Base-by-base conservation (phyloP, 805 yeast species). In the Zygotorulaspora chibaensis region DNA sequence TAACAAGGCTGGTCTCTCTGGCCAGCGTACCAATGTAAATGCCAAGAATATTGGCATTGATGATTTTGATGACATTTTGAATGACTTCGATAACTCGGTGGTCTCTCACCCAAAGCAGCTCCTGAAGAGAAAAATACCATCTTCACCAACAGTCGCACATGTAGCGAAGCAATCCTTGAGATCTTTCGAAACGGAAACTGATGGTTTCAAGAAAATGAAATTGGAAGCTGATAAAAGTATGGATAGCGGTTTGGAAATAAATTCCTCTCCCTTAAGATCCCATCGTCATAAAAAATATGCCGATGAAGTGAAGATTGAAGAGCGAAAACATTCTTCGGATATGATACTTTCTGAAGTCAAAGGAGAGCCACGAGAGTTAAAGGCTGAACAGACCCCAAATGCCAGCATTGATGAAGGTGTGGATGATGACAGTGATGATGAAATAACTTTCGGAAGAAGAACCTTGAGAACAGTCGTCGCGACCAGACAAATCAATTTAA, bases 51-150 rank as follows among this genome's bases (percentile, higher is more conserved):
- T 77, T 43, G 68, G 72, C 1, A 74, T 73, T 35, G 75, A 76
- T 40, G 78, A 75, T 48, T 74, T 88, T 49, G 90, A 84, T 60
- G 90, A 84, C 57, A 80, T 85, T 44, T 69, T 85, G 40, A 79
- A 76, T 48, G 88, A 79, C 45, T 63, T 66, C 41, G 72, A 67
- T 40, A 66, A 63, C 36, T 61, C 57, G 15, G 46, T 43, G 27
- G 33, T 38, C 4, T 17, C 38, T 12, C 39, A 39, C 29, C 38
- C 42, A 5, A 47, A 39, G 31, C 47, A 39, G 3, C 30, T 25
- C 25, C 31, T 45, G 38, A 40, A 35, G 12, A 30, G 31, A 20
- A 40, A 36, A 17, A 15, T 45, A 20, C 42, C 48, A 13, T 40
- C 44, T n/a, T 45, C 48, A 8, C 48, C 48, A 5, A 45, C 44